These are phyloP conservation scores for Mycosphaerella sp. DNA, from an alignment of 2,329 filamentous ascomycete genomes.

Conservation along the genomic window DNA sequence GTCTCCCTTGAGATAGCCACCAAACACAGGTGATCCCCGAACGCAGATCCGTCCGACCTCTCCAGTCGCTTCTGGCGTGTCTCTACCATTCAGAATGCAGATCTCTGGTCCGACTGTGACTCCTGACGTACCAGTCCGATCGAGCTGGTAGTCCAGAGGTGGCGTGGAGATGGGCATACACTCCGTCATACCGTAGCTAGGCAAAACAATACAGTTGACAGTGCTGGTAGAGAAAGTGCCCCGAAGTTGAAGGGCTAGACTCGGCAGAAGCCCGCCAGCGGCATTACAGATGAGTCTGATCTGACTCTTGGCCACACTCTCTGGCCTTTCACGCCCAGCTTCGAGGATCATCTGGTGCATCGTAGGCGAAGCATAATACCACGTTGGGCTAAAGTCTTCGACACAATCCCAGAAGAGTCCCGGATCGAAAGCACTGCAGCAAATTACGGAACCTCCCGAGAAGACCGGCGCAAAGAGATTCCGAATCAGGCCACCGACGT, in stretches of 20 bases:
- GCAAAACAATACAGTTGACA: constrained; percentile 43
- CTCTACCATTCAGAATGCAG: constrained; percentile 43
- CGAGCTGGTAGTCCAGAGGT: constrained; percentile 47
- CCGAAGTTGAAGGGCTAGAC: constrained; percentile 44
- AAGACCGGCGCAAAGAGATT: constrained; percentile 52
- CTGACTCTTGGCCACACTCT: constrained; percentile 39
- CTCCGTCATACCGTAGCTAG: constrained; percentile 56
- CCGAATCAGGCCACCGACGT: constrained; percentile 48
- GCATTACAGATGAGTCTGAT: constrained; percentile 53
- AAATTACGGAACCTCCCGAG: constrained; percentile 49
- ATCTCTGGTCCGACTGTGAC: constrained; percentile 48
- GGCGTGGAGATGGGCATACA: constrained; percentile 55
- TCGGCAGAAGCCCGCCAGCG: constrained; percentile 48
- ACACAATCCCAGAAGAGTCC: constrained; percentile 52
- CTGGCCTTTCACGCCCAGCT: constrained; percentile 38
- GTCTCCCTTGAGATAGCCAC: constrained; percentile 44
- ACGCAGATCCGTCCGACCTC: constrained; percentile 46
- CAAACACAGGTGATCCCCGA: constrained; percentile 47
- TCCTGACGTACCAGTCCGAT: constrained; percentile 50
- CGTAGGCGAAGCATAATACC: constrained; percentile 54
- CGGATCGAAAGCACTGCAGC: constrained; percentile 50
- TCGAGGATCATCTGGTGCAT: constrained; percentile 52
- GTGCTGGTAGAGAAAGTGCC: constrained; percentile 41
- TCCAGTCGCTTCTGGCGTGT: constrained; percentile 28
- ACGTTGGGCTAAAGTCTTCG: constrained; percentile 45